phyloP scores from a whole-genome alignment of 306 rosid species.

The Adenanthera pavonina region DNA sequence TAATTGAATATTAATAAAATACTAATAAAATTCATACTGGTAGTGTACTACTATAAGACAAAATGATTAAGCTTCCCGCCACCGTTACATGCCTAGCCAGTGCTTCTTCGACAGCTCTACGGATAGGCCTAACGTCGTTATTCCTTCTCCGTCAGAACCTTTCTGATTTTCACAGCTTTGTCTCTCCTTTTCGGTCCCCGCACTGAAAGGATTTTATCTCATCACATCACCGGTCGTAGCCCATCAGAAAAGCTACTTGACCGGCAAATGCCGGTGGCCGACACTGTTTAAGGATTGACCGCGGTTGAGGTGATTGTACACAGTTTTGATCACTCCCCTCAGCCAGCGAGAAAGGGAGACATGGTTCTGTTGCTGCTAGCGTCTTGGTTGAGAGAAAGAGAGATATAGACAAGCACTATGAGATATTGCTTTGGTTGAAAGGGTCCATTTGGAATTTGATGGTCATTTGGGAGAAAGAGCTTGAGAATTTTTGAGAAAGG shows the following conservation, averaged over 20 bases:
- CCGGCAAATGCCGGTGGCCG: constrained; percentile 1
- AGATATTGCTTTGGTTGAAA: not conserved
- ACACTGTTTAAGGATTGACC: not conserved
- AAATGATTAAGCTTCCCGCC: not conserved
- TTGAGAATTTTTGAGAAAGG: not conserved
- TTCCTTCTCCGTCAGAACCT: not conserved
- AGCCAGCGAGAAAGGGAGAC: not conserved
- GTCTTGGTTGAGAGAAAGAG: not conserved
- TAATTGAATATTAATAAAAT: not conserved
- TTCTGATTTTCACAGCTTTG: not conserved
- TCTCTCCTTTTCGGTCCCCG: not conserved
- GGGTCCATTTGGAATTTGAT: not conserved
- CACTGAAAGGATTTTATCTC: not conserved
- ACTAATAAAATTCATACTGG: not conserved
- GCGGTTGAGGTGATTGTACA: not conserved
- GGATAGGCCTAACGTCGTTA: not conserved
- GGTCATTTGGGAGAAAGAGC: not conserved
- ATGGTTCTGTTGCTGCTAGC: not conserved
- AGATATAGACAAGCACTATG: not conserved
- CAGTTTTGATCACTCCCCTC: not conserved
- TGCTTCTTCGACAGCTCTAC: not conserved
- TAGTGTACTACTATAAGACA: not conserved
- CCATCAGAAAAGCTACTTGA: not conserved
- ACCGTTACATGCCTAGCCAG: not conserved
- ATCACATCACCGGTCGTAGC: not conserved